These are phyloP conservation scores for Flagelloscypha sp. DNA, from an alignment of 768 basidiomycete genomes.

Conservation along the genomic window DNA sequence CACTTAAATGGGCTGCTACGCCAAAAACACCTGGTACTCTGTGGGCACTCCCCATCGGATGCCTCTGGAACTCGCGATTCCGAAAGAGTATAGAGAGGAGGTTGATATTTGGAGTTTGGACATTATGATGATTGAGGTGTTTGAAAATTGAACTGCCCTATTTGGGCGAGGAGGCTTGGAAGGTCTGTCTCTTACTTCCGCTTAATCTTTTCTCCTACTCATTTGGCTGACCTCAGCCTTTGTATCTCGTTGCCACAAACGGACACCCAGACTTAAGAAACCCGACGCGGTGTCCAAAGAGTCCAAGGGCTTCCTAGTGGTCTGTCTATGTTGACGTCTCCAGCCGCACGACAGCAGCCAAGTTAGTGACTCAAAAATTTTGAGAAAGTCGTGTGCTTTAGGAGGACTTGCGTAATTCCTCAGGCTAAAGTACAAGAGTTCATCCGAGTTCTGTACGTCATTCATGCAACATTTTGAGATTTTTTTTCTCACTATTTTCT, in stretches of 20 bases:
- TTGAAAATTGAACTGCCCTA: constrained; percentile 97
- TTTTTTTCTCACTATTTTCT: too few species aligned
- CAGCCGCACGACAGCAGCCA: constrained; percentile 90
- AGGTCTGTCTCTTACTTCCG: too few species aligned
- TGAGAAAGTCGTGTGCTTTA: constrained; percentile 81
- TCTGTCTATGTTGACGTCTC: constrained; percentile 96
- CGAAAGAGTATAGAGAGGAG: constrained; percentile 94
- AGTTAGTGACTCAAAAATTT: constrained; percentile 98
- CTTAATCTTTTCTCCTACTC: too few species aligned
- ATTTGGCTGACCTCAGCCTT: too few species aligned
- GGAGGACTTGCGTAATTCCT: constrained; percentile 81
- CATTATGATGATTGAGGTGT: constrained; percentile 99
- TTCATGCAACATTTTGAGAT: too few species aligned
- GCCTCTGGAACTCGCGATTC: constrained; percentile 97
- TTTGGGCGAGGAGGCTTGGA: constrained; percentile 89
- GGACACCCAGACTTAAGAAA: constrained; percentile 92
- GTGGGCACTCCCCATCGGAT: constrained; percentile 99
- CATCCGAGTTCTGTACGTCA: too few species aligned
- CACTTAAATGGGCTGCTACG: too few species aligned
- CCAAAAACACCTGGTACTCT: constrained; percentile 96
- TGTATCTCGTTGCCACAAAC: constrained; percentile 95
- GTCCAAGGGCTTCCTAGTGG: constrained; percentile 92
- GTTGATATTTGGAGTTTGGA: constrained; percentile 96
- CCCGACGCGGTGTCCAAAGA: constrained; percentile 88
- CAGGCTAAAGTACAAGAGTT: constrained; percentile 70